phyloP scores from a whole-genome alignment of 768 basidiomycete genomes.

The Trametes cubensis region DNA sequence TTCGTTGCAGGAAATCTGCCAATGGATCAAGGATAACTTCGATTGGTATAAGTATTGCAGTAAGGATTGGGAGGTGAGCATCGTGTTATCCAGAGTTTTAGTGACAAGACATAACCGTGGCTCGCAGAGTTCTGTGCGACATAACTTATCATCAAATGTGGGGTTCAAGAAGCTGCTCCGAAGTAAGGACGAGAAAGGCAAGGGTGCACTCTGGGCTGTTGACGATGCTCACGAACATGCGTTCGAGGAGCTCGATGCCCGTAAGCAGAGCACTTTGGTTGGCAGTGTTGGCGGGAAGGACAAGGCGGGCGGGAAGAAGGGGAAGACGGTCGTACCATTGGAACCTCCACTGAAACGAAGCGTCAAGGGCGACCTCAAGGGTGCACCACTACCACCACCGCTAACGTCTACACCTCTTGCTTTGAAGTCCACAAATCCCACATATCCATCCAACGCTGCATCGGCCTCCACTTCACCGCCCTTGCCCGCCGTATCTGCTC shows the following conservation, averaged over 20 bases:
- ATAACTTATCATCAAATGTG: constrained; percentile 90
- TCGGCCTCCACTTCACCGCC: constrained; percentile 11
- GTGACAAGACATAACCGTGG: constrained; percentile 10
- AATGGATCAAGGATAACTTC: constrained; percentile 86
- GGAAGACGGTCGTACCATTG: constrained; percentile 49
- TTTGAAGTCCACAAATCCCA: constrained; percentile 41
- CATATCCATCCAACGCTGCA: constrained; percentile 3
- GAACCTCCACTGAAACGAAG: constrained; percentile 74
- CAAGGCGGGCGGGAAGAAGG: constrained; percentile 56
- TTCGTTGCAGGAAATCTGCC: constrained; percentile 89
- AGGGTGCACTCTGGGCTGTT: constrained; percentile 92
- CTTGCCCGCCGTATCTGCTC: constrained; percentile 14
- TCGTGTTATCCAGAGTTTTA: not conserved
- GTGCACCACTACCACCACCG: constrained; percentile 64
- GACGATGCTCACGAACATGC: constrained; percentile 72
- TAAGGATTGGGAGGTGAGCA: constrained; percentile 88
- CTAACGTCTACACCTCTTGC: constrained; percentile 65
- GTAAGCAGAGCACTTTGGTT: constrained; percentile 43
- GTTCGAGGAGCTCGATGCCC: constrained; percentile 72
- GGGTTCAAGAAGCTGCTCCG: constrained; percentile 92
- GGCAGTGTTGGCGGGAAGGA: constrained; percentile 40
- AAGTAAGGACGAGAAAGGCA: constrained; percentile 81
- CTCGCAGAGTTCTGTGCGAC: constrained; percentile 80
- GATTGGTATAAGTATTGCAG: constrained; percentile 91
- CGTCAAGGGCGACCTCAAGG: constrained; percentile 64